Base-by-base conservation (phyloP, 1,284 basidiomycete species). In the Gymnopus androsaceus region DNA sequence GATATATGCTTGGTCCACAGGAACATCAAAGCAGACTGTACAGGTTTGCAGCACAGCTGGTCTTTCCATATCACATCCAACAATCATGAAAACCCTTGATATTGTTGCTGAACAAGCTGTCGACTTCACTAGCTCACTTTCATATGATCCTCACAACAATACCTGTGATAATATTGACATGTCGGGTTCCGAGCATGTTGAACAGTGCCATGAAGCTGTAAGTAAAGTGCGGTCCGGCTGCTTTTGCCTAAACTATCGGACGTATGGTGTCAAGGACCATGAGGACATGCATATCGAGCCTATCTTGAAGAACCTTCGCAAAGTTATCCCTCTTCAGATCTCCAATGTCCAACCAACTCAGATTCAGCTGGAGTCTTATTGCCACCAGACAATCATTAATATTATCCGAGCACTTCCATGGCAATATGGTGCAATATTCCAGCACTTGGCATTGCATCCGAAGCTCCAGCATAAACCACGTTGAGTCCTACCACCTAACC, bases 181-280 rank as follows among this genome's bases (percentile, higher is more conserved):
- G n/a, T 53, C 28, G 2, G 53, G 38, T 12, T 74, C 70, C 0
- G 67, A 65, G 8, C 64, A 63, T 55, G 59, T 68, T 15, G 68
- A 72, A 47, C 70, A 71, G 51, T 51, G 57, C 4, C 40, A 46
- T 14, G 37, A 41, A 21, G 57, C 59, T 11, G 58, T 62, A 25
- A 51, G 56, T 21, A 72, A 71, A 44, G 68, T 71, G 1, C 58
- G 58, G n/a, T 72, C 68, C 1, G 67, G 69, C 0, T 69, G 65
- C 0, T 66, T 72, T 31, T 49, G 55, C 8, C 36, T 71, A 0
- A 19, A 70, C 3, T 69, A 71, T 48, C 21, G 51, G n/a, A 34
- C 68, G 3, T 40, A 17, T 2, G 60, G 62, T 54, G 65, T 52
- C 2, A 31, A 25, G 0, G 8, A 17, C 9, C 45, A 33, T 11